Evolutionary conservation across 805 yeast species (phyloP).

Genomic region (Metschnikowia peoriensis): DNA sequence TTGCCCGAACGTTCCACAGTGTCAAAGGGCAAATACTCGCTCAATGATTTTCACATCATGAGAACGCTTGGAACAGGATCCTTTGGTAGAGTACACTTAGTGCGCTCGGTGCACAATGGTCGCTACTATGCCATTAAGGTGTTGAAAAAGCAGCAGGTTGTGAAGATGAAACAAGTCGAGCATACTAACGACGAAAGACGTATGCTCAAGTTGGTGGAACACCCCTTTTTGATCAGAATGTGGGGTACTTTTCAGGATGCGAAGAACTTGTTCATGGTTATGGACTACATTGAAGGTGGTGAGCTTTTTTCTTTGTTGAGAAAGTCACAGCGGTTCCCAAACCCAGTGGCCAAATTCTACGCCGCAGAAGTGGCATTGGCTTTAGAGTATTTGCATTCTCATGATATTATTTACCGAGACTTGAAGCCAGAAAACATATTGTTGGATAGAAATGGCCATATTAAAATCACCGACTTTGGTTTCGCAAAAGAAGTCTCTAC

Average conservation of each 20-base stretch:
- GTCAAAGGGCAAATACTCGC: slow-evolving; percentile 57
- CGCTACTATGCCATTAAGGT: slow-evolving; percentile 61
- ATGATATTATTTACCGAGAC: slow-evolving; percentile 59
- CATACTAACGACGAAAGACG: slow-evolving; percentile 63
- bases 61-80: slow-evolving; percentile 62
- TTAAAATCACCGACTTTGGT: slow-evolving; percentile 60
- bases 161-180: slow-evolving; percentile 61
- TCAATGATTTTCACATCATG: slow-evolving; percentile 54
- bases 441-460: slow-evolving; percentile 58
- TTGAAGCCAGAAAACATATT: slow-evolving; percentile 61
- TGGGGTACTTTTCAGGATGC: slow-evolving; percentile 69
- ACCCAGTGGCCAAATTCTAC: slow-evolving; percentile 62
- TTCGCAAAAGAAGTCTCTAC: slow-evolving; percentile 61
- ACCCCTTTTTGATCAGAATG: slow-evolving; percentile 60
- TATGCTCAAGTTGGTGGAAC: slow-evolving; percentile 56
- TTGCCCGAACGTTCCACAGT: slow-evolving; percentile 20
- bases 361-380: slow-evolving; percentile 63
- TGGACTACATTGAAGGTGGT: slow-evolving; percentile 67
- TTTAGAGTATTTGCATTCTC: slow-evolving; percentile 56
- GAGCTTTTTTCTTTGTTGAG: slow-evolving; percentile 55
- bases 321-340: slow-evolving; percentile 58
- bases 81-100: slow-evolving; percentile 59
- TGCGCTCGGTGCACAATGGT: slow-evolving; percentile 56
- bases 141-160: slow-evolving; percentile 54
- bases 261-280: slow-evolving; percentile 56